phyloP scores from a whole-genome alignment of 257 asterid genomes.

The Dorcoceras hygrometricum region DNA sequence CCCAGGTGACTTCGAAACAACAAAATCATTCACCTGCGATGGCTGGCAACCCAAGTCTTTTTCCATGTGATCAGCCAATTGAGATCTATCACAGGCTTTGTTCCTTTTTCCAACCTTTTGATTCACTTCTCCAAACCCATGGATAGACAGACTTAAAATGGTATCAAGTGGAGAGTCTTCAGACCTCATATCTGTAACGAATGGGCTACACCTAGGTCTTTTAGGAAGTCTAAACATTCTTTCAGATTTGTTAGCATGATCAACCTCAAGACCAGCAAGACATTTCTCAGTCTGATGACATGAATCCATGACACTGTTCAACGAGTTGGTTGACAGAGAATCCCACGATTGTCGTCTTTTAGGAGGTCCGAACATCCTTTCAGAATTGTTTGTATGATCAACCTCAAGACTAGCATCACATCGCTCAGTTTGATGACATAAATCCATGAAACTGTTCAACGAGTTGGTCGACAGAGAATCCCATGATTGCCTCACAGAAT shows the following conservation, averaged over 20 bases:
- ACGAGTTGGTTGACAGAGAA: conserved; percentile 24
- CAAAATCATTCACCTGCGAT: conserved; percentile 29
- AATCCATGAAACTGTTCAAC: conserved; percentile 21
- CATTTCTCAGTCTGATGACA: neutral
- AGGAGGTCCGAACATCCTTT: conserved; percentile 37
- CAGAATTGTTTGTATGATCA: conserved; percentile 26
- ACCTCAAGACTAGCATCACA: conserved; percentile 23
- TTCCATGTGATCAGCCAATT: conserved; percentile 29
- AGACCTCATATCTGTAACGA: conserved; percentile 25
- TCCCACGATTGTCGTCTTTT: conserved; percentile 30
- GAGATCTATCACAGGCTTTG: conserved; percentile 28
- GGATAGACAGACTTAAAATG: conserved; percentile 48
- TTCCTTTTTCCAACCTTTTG: conserved; percentile 41
- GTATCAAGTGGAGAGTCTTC: conserved; percentile 37
- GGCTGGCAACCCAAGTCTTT: conserved; percentile 37
- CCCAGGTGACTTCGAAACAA: conserved; percentile 19
- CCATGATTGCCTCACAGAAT: conserved; percentile 12
- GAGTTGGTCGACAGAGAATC: conserved; percentile 24
- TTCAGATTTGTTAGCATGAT: conserved; percentile 26
- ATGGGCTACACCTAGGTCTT: conserved; percentile 35
- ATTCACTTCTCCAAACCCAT: conserved; percentile 33
- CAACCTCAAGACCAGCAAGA: conserved; percentile 24
- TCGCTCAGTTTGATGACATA: neutral
- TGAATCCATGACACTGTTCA: conserved; percentile 20
- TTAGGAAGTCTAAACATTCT: conserved; percentile 39